Evolutionary conservation across 495 filamentous ascomycete species (phyloP), one percentile per base, ranked within the genome.

Genomic region (Podospora anserina): DNA sequence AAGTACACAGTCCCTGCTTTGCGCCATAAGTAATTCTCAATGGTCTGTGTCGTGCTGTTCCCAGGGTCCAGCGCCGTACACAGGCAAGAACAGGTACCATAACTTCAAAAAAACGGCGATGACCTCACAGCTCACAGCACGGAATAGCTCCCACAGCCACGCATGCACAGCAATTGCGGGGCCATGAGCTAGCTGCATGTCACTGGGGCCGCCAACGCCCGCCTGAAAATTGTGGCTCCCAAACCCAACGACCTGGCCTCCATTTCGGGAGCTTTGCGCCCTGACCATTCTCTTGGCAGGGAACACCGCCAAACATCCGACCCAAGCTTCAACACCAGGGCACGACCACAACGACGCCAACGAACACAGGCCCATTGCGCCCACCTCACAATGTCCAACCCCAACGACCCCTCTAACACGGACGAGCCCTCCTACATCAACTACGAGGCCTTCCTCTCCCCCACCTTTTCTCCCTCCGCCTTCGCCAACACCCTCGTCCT

Each of bases 401-500:
- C 65, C 55, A 64, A 70, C 69, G 70, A 73, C 68, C 71, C 71
- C 59, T 26, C 39, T 59, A 53, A 75, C 62, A 74, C 77, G 23
- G 81, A 82, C 32, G 89, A 90, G 60, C 85, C 88, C 19, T 96
- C 94, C 18, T 99, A 99, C 82, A 94, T 99, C 78, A 93, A 99
- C 84, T 97, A 97, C 80, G 92, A 96, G 73, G 83, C 91, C 71
- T 96, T 99, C 79, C 85, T 97, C 69, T 88, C 91, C 70, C 93
- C 94, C 2, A 74, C 83, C 61, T 98, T 99, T 82, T 90, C 87
- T 13, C 85, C 96, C 2, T 77, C 89, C 58, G 78, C 86, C 39
- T 97, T 97, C 74, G 94, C 95, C 72, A 96, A 97, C 78, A 88
- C 88, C 28, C 87, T 99, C 56, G 91, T 98, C 39, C 86, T 92